Conservation (phyloP, 2,329 filamentous ascomycete genomes). For the Colletotrichum filicis region DNA sequence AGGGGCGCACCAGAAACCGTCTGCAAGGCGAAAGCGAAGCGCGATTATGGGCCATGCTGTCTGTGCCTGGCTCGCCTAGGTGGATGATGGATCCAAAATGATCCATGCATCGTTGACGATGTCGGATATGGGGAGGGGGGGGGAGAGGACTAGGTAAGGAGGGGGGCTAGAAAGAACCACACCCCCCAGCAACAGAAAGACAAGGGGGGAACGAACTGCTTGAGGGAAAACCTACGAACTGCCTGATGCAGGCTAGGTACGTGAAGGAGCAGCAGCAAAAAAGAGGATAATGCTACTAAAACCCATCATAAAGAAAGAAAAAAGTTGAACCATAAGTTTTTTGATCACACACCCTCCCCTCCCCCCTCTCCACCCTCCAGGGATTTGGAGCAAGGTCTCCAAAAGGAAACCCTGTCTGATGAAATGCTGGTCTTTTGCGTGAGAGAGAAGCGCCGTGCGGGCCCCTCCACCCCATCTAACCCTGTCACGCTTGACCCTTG, state of each 20-base stretch:
- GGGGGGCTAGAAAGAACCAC: neutral
- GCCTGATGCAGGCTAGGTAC: slow-evolving; percentile 29
- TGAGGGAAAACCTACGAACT: slow-evolving; percentile 3
- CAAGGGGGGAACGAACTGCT: neutral
- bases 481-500: no score
- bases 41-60: neutral
- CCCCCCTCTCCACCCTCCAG: neutral
- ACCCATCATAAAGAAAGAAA: neutral
- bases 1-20: neutral
- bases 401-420: no score
- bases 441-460: neutral
- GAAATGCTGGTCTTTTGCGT: neutral
- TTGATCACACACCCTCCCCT: neutral
- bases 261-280: neutral
- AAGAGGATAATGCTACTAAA: neutral
- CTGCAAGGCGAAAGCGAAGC: slow-evolving; percentile 12
- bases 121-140: no score
- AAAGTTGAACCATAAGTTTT: no score
- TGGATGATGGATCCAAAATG: neutral
- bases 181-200: no score
- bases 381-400: no score
- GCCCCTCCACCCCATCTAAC: no score
- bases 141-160: no score
- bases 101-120: no score
- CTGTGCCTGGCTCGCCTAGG: neutral